Percentiles rank a stretch among this genome's conserved stretches.
Evolutionary conservation across 495 filamentous ascomycete species (phyloP).

Genomic region (Barbatosphaeria neglecta): DNA sequence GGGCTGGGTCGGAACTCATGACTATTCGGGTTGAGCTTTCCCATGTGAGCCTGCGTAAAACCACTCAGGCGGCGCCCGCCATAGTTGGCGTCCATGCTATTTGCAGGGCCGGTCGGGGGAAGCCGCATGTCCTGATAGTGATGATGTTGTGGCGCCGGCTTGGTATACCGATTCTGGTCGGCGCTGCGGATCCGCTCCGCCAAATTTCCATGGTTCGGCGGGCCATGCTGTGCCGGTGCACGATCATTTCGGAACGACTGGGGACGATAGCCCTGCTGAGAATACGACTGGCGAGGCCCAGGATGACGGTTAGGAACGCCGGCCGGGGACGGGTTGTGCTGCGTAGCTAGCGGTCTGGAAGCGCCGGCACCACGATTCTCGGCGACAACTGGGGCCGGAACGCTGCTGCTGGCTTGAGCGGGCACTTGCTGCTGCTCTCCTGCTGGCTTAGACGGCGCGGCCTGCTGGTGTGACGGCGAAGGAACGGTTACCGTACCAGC

Average conservation of each 20-base stretch:
- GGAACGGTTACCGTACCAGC: too few relatives aligned
- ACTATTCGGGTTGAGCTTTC: conserved; percentile 72
- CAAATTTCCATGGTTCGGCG: conserved; percentile 22
- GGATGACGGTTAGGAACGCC: conserved; percentile 22
- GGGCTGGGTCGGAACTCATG: conserved; percentile 77
- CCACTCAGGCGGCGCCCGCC: conserved; percentile 34
- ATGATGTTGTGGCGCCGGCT: conserved; percentile 25
- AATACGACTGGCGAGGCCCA: conserved; percentile 16
- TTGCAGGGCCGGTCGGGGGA: conserved; percentile 44
- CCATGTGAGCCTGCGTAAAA: conserved; percentile 30
- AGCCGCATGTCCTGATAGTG: conserved; percentile 29
- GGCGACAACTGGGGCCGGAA: conserved; percentile 11
- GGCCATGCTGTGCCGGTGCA: conserved; percentile 21
- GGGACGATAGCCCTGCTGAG: conserved; percentile 13
- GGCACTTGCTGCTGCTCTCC: neutral
- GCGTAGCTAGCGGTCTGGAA: conserved; percentile 16
- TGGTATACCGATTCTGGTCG: conserved; percentile 31
- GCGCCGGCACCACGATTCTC: neutral
- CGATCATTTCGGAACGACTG: conserved; percentile 24
- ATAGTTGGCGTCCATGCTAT: conserved; percentile 31
- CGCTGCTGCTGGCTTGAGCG: neutral
- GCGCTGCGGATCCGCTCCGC: conserved; percentile 30
- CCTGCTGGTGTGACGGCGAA: too few relatives aligned
- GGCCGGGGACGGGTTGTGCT: conserved; percentile 18
- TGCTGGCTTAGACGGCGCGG: neutral